Base-by-base conservation (phyloP, 1,139 yeast genomes). In the Debaryomycetaceae sp. region DNA sequence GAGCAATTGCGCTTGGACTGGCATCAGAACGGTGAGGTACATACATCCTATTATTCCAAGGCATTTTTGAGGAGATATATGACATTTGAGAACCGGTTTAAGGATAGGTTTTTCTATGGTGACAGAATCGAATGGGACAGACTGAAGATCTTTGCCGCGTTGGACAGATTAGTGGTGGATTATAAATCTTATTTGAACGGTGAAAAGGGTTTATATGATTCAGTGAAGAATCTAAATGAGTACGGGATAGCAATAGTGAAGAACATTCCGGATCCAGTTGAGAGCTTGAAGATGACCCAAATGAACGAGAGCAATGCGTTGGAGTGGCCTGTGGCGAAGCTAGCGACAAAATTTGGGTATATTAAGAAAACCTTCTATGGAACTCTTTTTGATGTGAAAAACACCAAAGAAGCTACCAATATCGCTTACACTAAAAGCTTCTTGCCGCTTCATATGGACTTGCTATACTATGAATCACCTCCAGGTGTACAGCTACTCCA, bases 401-500 rank as follows among this genome's bases (percentile, higher is more conserved):
- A 81, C 36, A 75, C 74, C 8, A 63, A 64, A 39, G 64, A 76
- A 27, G 87, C 93, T n/a, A 80, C 76, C 45, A 86, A 87, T 52
- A 83, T 87, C 41, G 95, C 95, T 1, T 81, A 85, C 56, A 84
- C 95, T 3, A 72, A 76, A 42, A 75, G 75, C 1, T 81, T 80
- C 51, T 70, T 87, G 43, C 93, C 93, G 4, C 69, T 87, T 46
- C 96, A 87, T 56, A 87, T 85, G 88, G 95, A 87, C 54, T 70
- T 87, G 37, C 72, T 84, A 42, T 87, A 87, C 63, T 83, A 86
- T 58, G 93, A 87, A 60, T 82, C 90, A 7, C 95, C 95, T 1
- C 96, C 96, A 0, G 95, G 95, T 0, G 68, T 87, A 36, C 95
- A 87, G 58, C 62, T 86, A 34, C 69, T 87, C 39, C 95, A 87